Evolutionary conservation across 345 rosid genomes (phyloP).

Genomic region (Mercurialis annua): DNA sequence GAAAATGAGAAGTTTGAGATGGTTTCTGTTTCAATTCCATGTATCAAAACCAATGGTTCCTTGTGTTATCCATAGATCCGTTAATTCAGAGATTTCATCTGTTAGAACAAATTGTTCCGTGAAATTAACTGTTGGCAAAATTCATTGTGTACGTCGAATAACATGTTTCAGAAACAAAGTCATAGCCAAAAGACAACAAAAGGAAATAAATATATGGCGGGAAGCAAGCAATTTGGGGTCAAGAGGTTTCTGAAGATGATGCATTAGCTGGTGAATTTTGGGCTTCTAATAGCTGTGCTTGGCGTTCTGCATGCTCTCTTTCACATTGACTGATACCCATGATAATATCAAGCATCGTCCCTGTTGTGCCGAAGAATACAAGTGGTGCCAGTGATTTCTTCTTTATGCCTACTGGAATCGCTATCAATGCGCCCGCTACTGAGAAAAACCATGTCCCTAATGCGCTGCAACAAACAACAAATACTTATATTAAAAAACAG

Average conservation of each 20-base stretch:
- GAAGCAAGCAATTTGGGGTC: background rate
- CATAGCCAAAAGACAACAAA: background rate
- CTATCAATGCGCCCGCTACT: conserved; percentile 74
- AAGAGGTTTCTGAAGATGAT: conserved; percentile 21
- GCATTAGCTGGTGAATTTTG: conserved; percentile 40
- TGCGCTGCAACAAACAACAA: conserved; percentile 48
- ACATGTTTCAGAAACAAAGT: background rate
- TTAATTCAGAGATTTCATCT: too few species aligned
- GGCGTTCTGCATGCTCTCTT: conserved; percentile 96
- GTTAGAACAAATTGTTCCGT: too few species aligned
- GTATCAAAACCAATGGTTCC: conserved; percentile 16
- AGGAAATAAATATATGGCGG: background rate
- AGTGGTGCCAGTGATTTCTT: conserved; percentile 85
- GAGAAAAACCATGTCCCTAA: conserved; percentile 96
- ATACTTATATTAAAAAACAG: background rate
- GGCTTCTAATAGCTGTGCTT: conserved; percentile 72
- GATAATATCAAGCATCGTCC: conserved; percentile 92
- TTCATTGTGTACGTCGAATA: too few species aligned
- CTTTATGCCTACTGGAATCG: conserved; percentile 89
- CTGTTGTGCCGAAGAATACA: conserved; percentile 94
- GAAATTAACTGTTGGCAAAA: too few species aligned
- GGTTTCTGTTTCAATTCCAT: conserved; percentile 36
- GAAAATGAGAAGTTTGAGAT: conserved; percentile 40
- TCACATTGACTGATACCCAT: conserved; percentile 85
- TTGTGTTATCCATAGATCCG: background rate